phyloP scores from a whole-genome alignment of 1,284 basidiomycete genomes.

The Ustanciosporium gigantosporum region DNA sequence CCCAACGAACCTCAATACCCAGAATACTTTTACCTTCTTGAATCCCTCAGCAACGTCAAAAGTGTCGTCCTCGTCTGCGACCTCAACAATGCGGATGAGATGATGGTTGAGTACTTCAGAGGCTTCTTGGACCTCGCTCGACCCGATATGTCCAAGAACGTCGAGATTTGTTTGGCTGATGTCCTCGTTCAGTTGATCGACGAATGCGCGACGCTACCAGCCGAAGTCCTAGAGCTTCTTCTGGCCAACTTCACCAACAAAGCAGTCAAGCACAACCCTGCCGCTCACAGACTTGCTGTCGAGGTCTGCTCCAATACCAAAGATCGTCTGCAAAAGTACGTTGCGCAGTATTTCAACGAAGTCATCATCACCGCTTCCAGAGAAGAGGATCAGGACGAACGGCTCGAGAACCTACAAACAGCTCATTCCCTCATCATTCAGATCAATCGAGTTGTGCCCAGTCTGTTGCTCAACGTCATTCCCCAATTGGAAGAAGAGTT shows the following conservation, averaged over 20 bases:
- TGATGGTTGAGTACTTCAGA: slow-evolving; percentile 81
- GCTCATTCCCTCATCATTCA: slow-evolving; percentile 85
- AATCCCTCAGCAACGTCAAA: slow-evolving; percentile 90
- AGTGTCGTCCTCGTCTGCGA: slow-evolving; percentile 91
- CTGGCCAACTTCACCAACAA: slow-evolving; percentile 83
- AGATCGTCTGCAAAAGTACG: slow-evolving; percentile 84
- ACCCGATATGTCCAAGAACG: slow-evolving; percentile 70
- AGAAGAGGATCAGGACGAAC: slow-evolving; percentile 56
- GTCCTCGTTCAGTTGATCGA: slow-evolving; percentile 88
- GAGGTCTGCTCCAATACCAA: slow-evolving; percentile 81
- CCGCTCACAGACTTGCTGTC: slow-evolving; percentile 81
- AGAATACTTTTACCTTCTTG: slow-evolving; percentile 73
- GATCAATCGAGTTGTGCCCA: slow-evolving; percentile 78
- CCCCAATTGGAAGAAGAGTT: slow-evolving; percentile 92
- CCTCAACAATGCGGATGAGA: slow-evolving; percentile 80
- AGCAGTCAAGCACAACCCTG: slow-evolving; percentile 62
- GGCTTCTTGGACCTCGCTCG: slow-evolving; percentile 79
- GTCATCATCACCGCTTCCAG: slow-evolving; percentile 60
- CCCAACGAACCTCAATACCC: slow-evolving; percentile 40
- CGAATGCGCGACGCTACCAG: slow-evolving; percentile 75
- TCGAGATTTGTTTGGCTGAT: slow-evolving; percentile 83
- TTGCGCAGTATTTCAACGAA: slow-evolving; percentile 68
- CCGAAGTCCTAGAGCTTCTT: slow-evolving; percentile 77
- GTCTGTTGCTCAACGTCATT: slow-evolving; percentile 82
- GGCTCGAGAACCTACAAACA: slow-evolving; percentile 64